Base-by-base conservation (phyloP, 805 yeast genomes). In the Teunomyces tritomae region DNA sequence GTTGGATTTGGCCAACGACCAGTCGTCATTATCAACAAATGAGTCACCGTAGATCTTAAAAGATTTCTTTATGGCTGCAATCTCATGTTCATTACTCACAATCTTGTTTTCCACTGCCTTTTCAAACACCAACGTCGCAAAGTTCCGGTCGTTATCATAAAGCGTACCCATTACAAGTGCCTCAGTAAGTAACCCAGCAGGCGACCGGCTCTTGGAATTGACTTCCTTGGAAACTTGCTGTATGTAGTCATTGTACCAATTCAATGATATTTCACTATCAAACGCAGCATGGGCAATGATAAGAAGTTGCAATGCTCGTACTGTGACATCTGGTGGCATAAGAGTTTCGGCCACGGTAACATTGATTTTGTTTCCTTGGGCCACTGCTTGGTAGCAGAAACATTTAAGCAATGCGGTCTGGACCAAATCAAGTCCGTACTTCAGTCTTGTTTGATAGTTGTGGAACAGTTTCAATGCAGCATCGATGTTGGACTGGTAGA, bases 11-110 rank as follows among this genome's bases (percentile, higher is more conserved):
- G 73, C 73, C 4, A 26, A 51, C 36, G 56, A 60, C 64, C 74
- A 68, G 35, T 57, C 58, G 30, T 73, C 75, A 26, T 66, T 67
- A 13, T 74, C 79, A 2, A 62, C 61, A 53, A 60, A 71, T 2
- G 77, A 70, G n/a, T 77, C 82, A 8, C 85, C 84, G 56, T 77
- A 82, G 0, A 62, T 65, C 52, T 77, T 73, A 52, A 81, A 69
- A 7, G 69, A 52, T 8, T 58, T 64, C 54, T 78, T 79, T 7
- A 80, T 57, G n/a, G 56, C 56, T 13, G 67, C 66, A 4, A 67
- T 58, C 28, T 78, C 81, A 2, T 56, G 54, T 27, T 73, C 78
- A 29, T 77, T 73, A 11, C 55, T 54, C 2, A 79, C 35, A 9
- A 65, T 49, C 4, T 50, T 65, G 46, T 70, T 73, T 32, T 62